Percentiles rank a stretch among this genome's conserved stretches.
phyloP scores from a whole-genome alignment of 495 filamentous ascomycete species.

The Penicillium verhagenii region DNA sequence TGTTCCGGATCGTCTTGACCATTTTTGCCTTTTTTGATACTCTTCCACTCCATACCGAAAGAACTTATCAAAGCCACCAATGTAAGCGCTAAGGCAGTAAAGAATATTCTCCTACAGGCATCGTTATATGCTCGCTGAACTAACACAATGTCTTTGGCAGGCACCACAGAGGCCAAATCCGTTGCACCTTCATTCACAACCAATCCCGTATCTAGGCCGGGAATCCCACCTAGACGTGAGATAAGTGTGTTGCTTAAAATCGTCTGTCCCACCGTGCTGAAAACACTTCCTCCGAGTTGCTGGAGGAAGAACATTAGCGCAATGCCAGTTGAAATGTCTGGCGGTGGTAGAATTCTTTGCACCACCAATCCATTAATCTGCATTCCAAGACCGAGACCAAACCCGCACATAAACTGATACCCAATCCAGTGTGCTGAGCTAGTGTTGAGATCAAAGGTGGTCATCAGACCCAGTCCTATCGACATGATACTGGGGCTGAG shows the following conservation, averaged over 20 bases:
- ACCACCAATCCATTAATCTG: constrained; percentile 67
- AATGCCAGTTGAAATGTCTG: constrained; percentile 67
- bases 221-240: not conserved
- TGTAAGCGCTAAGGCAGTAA: not conserved
- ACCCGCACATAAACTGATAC: constrained; percentile 68
- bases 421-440: constrained; percentile 66
- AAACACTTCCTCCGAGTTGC: constrained; percentile 69
- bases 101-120: not conserved
- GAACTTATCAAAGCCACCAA: not conserved
- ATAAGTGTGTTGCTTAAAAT: not conserved
- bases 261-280: constrained; percentile 66
- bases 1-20: constrained; percentile 1
- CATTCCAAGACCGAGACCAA: constrained; percentile 67
- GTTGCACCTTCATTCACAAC: constrained; percentile 1
- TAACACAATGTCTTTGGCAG: not conserved
- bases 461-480: constrained; percentile 69
- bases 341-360: constrained; percentile 59
- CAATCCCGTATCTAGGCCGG: not conserved
- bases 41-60: constrained; percentile 2
- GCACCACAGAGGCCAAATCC: not conserved
- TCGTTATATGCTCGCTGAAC: not conserved
- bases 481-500: constrained; percentile 54
- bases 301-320: constrained; percentile 67
- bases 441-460: constrained; percentile 58
- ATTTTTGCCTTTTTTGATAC: constrained; percentile 8